These are phyloP conservation scores for Tirmania nivea DNA, from an alignment of 495 filamentous ascomycete species.

Conservation along the genomic window DNA sequence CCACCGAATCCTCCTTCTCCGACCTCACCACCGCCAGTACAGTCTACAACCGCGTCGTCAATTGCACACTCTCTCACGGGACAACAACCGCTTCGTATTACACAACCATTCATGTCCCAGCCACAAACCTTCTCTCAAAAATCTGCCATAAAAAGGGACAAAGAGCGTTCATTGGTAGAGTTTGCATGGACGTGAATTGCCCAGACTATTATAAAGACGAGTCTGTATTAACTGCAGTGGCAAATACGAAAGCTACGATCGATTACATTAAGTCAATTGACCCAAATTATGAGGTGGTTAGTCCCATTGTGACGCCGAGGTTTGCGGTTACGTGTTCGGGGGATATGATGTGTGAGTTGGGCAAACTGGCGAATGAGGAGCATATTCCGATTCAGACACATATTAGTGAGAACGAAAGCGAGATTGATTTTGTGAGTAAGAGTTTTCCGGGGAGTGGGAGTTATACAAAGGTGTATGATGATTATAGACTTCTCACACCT, in stretches of 20 bases:
- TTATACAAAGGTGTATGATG: slow-evolving; percentile 69
- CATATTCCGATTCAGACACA: slow-evolving; percentile 67
- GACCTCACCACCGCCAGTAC: slow-evolving; percentile 27
- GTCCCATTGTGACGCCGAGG: slow-evolving; percentile 70
- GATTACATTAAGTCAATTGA: slow-evolving; percentile 47
- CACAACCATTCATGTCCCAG: slow-evolving; percentile 58
- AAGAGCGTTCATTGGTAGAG: slow-evolving; percentile 71
- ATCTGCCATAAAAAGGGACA: slow-evolving; percentile 58
- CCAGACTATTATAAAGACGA: slow-evolving; percentile 53
- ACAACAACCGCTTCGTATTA: slow-evolving; percentile 86
- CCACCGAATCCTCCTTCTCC: slow-evolving; percentile 53
- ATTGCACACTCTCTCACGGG: slow-evolving; percentile 62
- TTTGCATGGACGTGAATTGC: slow-evolving; percentile 62
- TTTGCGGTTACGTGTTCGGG: slow-evolving; percentile 62
- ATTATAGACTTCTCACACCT: slow-evolving; percentile 39
- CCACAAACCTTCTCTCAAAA: slow-evolving; percentile 72
- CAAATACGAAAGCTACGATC: slow-evolving; percentile 38
- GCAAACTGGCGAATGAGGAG: slow-evolving; percentile 35
- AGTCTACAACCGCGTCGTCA: slow-evolving; percentile 55
- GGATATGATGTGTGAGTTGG: slow-evolving; percentile 38
- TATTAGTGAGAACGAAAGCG: slow-evolving; percentile 61
- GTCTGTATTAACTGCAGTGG: slow-evolving; percentile 31
- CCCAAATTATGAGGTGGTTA: slow-evolving; percentile 34
- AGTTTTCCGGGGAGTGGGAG: slow-evolving; percentile 41
- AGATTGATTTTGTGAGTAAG: slow-evolving; percentile 43